A percentile compares a stretch with the other conserved stretches of the same genome.
Conservation (phyloP, 306 rosid species). For the Citrullus mucosospermus region DNA sequence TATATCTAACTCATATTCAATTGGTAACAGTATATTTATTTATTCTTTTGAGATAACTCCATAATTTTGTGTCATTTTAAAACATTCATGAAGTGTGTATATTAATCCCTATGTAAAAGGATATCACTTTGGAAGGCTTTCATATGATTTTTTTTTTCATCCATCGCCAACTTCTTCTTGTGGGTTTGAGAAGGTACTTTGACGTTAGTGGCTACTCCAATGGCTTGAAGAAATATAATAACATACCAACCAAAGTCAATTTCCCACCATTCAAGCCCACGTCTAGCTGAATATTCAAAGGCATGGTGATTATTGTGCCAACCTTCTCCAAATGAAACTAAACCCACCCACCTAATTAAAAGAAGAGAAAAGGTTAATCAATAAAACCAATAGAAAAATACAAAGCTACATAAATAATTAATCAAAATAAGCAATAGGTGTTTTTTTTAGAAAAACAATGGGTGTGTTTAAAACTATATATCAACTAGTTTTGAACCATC, state of each 20-base stretch:
- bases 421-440: too few relatives aligned
- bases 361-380: background rate
- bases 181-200: background rate
- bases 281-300: slow-evolving; percentile 53
- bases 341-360: slow-evolving; percentile 37
- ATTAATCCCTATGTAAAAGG: background rate
- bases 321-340: slow-evolving; percentile 58
- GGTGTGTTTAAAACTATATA: too few relatives aligned
- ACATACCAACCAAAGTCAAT: slow-evolving; percentile 48
- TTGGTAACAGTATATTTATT: too few relatives aligned
- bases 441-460: too few relatives aligned
- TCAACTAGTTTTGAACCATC: too few relatives aligned
- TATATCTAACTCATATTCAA: too few relatives aligned
- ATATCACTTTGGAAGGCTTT: background rate
- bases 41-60: too few relatives aligned
- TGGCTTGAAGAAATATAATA: slow-evolving; percentile 28
- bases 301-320: slow-evolving; percentile 79
- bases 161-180: background rate
- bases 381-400: too few relatives aligned
- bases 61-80: too few relatives aligned
- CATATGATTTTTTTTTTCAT: background rate
- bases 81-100: too few relatives aligned
- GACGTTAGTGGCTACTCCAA: slow-evolving; percentile 51
- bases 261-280: slow-evolving; percentile 64
- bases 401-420: too few relatives aligned